phyloP scores from a whole-genome alignment of 2,329 filamentous ascomycete genomes.

The Rhinocladiella mackenziei region DNA sequence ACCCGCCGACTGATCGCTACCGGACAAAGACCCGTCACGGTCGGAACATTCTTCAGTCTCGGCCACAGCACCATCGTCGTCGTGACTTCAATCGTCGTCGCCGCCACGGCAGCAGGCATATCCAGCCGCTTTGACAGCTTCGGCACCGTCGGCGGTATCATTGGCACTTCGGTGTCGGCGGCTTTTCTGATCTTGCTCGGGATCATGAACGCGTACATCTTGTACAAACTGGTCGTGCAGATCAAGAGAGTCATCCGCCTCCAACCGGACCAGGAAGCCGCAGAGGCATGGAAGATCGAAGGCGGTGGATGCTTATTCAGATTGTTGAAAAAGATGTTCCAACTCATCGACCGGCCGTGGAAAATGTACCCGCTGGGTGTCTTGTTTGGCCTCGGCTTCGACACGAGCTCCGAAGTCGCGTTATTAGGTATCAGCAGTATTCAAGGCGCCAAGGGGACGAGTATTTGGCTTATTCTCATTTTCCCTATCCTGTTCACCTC shows the following conservation, averaged over 20 bases:
- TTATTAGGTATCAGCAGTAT: slow-evolving; percentile 85
- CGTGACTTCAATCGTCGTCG: slow-evolving; percentile 84
- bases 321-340: slow-evolving; percentile 71
- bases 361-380: slow-evolving; percentile 94
- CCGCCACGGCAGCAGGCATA: slow-evolving; percentile 81
- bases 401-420: slow-evolving; percentile 91
- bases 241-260: slow-evolving; percentile 59
- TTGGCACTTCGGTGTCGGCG: slow-evolving; percentile 83
- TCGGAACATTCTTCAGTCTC: slow-evolving; percentile 90
- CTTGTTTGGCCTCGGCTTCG: slow-evolving; percentile 87
- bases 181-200: slow-evolving; percentile 78
- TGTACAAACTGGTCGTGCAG: slow-evolving; percentile 70
- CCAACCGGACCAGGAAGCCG: slow-evolving; percentile 43
- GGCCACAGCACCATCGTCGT: slow-evolving; percentile 93
- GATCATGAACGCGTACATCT: slow-evolving; percentile 77
- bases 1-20: slow-evolving; percentile 82
- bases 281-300: slow-evolving; percentile 63
- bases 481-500: slow-evolving; percentile 91
- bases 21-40: slow-evolving; percentile 80
- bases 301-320: slow-evolving; percentile 71
- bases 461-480: slow-evolving; percentile 88
- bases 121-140: slow-evolving; percentile 77
- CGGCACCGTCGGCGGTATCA: slow-evolving; percentile 74
- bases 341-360: slow-evolving; percentile 66
- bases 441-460: slow-evolving; percentile 78